Percentiles rank a stretch among this genome's conserved stretches.
Evolutionary conservation across 2,329 filamentous ascomycete genomes (phyloP).

Genomic region (Coniella vitis): DNA sequence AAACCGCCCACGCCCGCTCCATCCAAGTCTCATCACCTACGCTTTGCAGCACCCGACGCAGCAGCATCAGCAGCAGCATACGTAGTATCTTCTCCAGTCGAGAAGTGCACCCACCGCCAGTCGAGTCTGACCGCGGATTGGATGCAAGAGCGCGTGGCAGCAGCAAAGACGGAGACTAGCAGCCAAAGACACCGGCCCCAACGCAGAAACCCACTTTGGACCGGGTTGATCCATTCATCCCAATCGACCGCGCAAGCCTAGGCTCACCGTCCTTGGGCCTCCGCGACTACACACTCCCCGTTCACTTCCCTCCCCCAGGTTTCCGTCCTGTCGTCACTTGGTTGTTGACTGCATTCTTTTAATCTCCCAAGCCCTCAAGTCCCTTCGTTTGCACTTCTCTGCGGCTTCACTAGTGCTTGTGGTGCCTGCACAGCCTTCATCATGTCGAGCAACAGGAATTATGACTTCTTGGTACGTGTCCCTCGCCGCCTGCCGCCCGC

Average conservation of each 20-base stretch:
- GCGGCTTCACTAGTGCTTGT: constrained; percentile 6
- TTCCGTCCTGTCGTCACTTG: not conserved
- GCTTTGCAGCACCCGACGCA: too few species aligned
- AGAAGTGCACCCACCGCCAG: too few species aligned
- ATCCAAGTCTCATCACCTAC: too few species aligned
- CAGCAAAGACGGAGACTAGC: not conserved
- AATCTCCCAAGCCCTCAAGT: not conserved
- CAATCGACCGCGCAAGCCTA: not conserved
- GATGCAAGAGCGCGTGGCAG: not conserved
- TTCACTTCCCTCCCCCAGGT: not conserved
- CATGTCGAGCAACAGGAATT: constrained; percentile 98
- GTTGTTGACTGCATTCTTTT: constrained; percentile 3
- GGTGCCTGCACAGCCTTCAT: constrained; percentile 24
- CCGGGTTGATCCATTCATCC: not conserved
- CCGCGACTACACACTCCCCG: not conserved
- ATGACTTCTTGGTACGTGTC: constrained; percentile 86
- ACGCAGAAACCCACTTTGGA: not conserved
- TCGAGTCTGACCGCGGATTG: too few species aligned
- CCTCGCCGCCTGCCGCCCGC: constrained; percentile 13
- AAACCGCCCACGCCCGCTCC: too few species aligned
- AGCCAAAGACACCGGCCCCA: not conserved
- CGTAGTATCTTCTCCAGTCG: too few species aligned
- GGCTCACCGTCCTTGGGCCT: constrained; percentile 2
- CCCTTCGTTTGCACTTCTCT: too few species aligned
- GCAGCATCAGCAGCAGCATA: too few species aligned